These are phyloP conservation scores for Albugo candida DNA, from an alignment of 352 stramenopile genomes.

Conservation along the genomic window DNA sequence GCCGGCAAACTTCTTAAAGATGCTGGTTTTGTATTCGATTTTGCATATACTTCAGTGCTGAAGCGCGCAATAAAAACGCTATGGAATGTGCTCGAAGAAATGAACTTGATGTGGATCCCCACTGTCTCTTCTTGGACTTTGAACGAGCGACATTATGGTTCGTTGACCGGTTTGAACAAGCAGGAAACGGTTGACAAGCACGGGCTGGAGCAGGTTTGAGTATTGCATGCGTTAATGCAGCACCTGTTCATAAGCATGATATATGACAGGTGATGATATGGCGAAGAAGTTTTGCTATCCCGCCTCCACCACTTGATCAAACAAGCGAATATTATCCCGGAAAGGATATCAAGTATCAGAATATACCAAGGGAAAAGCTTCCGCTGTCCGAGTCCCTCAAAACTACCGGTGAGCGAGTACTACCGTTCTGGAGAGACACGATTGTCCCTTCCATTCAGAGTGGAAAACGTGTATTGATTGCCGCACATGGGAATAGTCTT, in stretches of 20 bases:
- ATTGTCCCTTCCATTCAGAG: constrained; percentile 89
- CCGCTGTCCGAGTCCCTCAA: constrained; percentile 87
- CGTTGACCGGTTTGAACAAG: constrained; percentile 97
- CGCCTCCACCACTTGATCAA: constrained; percentile 82
- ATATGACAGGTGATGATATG: constrained; percentile 84
- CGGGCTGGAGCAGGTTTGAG: constrained; percentile 87
- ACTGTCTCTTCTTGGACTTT: constrained; percentile 85
- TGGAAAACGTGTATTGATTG: constrained; percentile 94
- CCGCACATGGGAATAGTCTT: constrained; percentile 95
- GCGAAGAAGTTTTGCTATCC: constrained; percentile 93
- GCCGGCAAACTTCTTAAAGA: constrained; percentile 88
- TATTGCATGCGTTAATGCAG: constrained; percentile 1
- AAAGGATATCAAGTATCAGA: constrained; percentile 82
- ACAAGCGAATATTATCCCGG: constrained; percentile 79
- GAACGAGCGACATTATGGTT: constrained; percentile 98
- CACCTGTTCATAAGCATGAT: constrained; percentile 26
- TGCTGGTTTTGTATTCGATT: constrained; percentile 85
- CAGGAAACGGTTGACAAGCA: constrained; percentile 98
- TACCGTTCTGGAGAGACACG: constrained; percentile 89
- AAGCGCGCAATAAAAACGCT: constrained; percentile 96
- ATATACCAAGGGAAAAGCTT: constrained; percentile 77
- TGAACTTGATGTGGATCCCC: constrained; percentile 95
- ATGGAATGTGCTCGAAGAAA: constrained; percentile 93
- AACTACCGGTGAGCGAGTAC: constrained; percentile 86
- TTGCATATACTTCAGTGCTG: constrained; percentile 92